Evolutionary conservation across 257 asterid species (phyloP).

Genomic region (Solanum appendiculatum): DNA sequence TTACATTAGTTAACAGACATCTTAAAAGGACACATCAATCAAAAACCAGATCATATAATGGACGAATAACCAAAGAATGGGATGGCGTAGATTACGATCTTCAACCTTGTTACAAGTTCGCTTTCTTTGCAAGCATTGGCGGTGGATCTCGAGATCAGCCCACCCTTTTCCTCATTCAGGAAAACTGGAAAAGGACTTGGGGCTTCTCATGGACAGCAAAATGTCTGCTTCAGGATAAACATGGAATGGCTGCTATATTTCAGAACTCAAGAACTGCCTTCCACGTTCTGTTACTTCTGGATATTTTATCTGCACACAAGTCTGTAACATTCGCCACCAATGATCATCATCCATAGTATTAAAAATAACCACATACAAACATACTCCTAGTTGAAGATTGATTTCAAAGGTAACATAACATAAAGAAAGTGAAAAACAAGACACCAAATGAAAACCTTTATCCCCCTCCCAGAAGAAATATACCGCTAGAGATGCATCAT

Average conservation of each 20-base stretch:
- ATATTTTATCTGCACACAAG: constrained; percentile 39
- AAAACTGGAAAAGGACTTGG: constrained; percentile 46
- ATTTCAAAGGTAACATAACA: background rate
- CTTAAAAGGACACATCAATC: too few relatives aligned
- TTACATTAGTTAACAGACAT: too few relatives aligned
- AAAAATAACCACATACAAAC: background rate
- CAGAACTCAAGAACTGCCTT: constrained; percentile 30
- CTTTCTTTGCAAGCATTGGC: constrained; percentile 39
- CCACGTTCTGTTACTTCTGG: constrained; percentile 51
- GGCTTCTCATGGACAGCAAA: constrained; percentile 29
- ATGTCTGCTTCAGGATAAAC: constrained; percentile 72
- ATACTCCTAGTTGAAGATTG: background rate
- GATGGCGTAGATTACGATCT: too few relatives aligned
- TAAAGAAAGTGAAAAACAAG: background rate
- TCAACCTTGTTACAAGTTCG: too few relatives aligned
- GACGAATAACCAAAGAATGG: too few relatives aligned
- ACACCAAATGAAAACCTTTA: background rate
- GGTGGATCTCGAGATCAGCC: constrained; percentile 78
- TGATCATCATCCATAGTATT: too few relatives aligned
- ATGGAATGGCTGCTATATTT: constrained; percentile 21
- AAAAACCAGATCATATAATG: too few relatives aligned
- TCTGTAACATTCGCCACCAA: constrained; percentile 13
- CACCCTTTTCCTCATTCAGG: constrained; percentile 79
- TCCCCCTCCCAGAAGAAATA: background rate
- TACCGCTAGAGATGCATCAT: background rate